Evolutionary conservation across 257 asterid genomes (phyloP), one percentile per base, ranked within the genome.

Genomic region (Thymus mandschuricus): DNA sequence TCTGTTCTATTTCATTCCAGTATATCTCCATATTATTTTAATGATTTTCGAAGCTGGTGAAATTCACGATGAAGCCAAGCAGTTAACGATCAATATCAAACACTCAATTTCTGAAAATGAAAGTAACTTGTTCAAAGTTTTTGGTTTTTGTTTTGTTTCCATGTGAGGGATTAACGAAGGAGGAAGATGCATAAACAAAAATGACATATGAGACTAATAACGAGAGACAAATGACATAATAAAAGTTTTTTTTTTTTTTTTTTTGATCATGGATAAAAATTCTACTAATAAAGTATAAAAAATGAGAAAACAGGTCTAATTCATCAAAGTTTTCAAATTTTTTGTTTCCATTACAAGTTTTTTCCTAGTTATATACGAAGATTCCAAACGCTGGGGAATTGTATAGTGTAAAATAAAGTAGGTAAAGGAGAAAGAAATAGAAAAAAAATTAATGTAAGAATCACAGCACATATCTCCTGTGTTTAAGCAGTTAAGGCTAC

Each of bases 401-500:
- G 21, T 21, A 21, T 21, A 21, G 21, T 21, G 8, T 54, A 8
- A 11, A 28, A 35, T 6, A 38, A 52, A 21, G 29, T 30, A 41
- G 15, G 11, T 0, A 49, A 55, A 29, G 34, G 41, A 12, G 44
- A 45, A 40, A 8, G 27, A 21, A 12, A 46, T 59, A 3, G 3
- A 38, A 38, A 38, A 38, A 35, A 35, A 35, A 27, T 6, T 34
- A 40, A 55, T 33, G 51, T 10, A 21, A 65, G 31, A 64, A 44
- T 46, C 43, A 34, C 55, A 46, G 52, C 61, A 45, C 15, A 54
- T 56, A 28, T 64, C 11, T 65, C 9, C 31, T 57, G 34, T 54
- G 44, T 43, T 43, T 30, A 13, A 2, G 21, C 59, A 60, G 77
- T 55, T 73, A 51, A 29, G 60, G 30, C 31, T 10, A 43, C 60